Evolutionary conservation across 495 filamentous ascomycete species (phyloP).

Genomic region (Zalerion maritima): DNA sequence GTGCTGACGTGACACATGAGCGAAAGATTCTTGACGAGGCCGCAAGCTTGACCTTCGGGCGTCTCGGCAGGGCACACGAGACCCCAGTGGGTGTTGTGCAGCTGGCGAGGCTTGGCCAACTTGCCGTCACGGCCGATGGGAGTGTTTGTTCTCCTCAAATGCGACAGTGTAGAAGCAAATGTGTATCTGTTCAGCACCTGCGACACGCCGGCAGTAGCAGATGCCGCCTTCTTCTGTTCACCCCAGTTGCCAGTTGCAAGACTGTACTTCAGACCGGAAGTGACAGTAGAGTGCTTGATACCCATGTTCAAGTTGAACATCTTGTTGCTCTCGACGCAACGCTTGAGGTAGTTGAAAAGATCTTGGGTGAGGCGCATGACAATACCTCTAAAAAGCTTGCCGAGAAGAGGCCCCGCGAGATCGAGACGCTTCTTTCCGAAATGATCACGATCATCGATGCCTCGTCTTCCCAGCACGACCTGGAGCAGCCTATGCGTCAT

Average conservation of each 20-base stretch:
- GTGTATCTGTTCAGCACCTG: slow-evolving; percentile 98
- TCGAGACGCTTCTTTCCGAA: slow-evolving; percentile 98
- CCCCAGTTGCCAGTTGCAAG: slow-evolving; percentile 99
- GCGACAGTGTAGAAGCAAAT: slow-evolving; percentile 88
- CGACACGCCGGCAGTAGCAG: slow-evolving; percentile 87
- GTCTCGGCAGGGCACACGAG: slow-evolving; percentile 96
- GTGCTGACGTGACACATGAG: slow-evolving; percentile 97
- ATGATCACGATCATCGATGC: slow-evolving; percentile 94
- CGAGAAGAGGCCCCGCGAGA: slow-evolving; percentile 83
- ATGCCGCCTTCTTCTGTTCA: slow-evolving; percentile 94
- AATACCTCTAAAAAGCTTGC: slow-evolving; percentile 78
- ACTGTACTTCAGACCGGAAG: slow-evolving; percentile 89
- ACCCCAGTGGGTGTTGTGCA: slow-evolving; percentile 99
- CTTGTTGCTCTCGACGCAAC: slow-evolving; percentile 72
- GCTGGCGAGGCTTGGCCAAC: slow-evolving; percentile 91
- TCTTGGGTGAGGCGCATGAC: slow-evolving; percentile 81
- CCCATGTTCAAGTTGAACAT: slow-evolving; percentile 83
- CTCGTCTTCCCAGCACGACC: slow-evolving; percentile 76
- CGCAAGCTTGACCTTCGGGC: slow-evolving; percentile 96
- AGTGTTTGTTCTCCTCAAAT: slow-evolving; percentile 92
- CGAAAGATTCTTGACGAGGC: slow-evolving; percentile 93
- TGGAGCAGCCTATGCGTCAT: slow-evolving; percentile 94
- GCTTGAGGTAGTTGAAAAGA: slow-evolving; percentile 75
- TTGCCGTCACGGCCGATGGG: slow-evolving; percentile 97
- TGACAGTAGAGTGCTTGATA: slow-evolving; percentile 79